Percentiles rank a stretch among this genome's conserved stretches.
Evolutionary conservation across 352 stramenopile species (phyloP).

Genomic region (Phytophthora idaei): DNA sequence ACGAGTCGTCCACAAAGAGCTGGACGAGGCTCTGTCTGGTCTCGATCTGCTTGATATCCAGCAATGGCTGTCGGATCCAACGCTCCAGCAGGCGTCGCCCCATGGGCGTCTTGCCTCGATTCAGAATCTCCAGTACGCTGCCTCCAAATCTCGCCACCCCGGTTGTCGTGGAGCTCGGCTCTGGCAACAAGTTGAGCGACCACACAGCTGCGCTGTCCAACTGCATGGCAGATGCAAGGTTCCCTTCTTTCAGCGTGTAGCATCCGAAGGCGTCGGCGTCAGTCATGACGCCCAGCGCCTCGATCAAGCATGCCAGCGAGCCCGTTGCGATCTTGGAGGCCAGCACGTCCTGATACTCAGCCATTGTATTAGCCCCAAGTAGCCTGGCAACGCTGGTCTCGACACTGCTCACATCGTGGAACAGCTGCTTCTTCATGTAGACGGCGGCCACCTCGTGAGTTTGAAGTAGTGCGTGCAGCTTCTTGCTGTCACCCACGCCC

Average conservation of each 20-base stretch:
- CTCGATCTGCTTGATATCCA: conserved; percentile 88
- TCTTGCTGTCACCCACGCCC: conserved; percentile 79
- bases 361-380: conserved; percentile 57
- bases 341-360: conserved; percentile 68
- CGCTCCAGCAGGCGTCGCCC: conserved; percentile 92
- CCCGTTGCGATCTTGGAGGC: conserved; percentile 75
- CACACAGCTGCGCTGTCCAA: conserved; percentile 92
- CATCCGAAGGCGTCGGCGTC: conserved; percentile 76
- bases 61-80: conserved; percentile 97
- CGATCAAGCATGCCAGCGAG: conserved; percentile 68
- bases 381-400: conserved; percentile 75
- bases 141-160: conserved; percentile 56
- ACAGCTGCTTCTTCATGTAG: conserved; percentile 76
- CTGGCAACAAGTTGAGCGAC: conserved; percentile 93
- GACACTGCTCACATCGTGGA: conserved; percentile 52
- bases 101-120: conserved; percentile 95
- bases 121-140: conserved; percentile 95
- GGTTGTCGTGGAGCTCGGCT: conserved; percentile 50
- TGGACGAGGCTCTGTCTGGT: conserved; percentile 92
- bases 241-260: conserved; percentile 69
- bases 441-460: conserved; percentile 61
- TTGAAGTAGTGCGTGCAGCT: conserved; percentile 76
- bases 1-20: conserved; percentile 91
- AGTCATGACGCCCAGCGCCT: conserved; percentile 71
- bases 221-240: conserved; percentile 90